These are phyloP conservation scores for bread wheat (Triticum aestivum) DNA, from an alignment of 176 grass and related monocot genomes.

Conservation along the genomic window DNA sequence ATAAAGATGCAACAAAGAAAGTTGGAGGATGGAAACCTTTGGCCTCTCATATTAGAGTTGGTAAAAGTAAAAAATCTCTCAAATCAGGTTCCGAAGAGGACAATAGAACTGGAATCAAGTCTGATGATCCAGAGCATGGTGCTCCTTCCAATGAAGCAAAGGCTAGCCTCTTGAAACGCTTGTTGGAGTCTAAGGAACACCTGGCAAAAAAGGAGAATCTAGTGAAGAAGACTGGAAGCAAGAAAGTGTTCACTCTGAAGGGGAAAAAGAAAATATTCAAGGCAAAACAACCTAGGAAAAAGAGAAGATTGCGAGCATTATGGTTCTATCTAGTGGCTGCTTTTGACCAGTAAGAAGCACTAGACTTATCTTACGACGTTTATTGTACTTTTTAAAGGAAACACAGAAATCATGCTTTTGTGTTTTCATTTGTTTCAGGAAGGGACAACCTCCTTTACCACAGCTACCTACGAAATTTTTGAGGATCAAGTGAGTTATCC, in stretches of 20 bases:
- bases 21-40: constrained; percentile 66
- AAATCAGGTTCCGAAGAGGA: constrained; percentile 31
- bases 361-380: constrained; percentile 20
- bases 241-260: constrained; percentile 20
- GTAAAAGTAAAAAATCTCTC: constrained; percentile 48
- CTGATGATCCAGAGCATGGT: constrained; percentile 36
- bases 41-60: constrained; percentile 50
- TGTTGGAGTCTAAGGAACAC: constrained; percentile 7
- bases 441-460: constrained; percentile 53
- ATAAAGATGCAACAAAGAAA: constrained; percentile 51
- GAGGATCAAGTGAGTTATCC: constrained; percentile 70
- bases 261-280: constrained; percentile 40
- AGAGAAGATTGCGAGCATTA: constrained; percentile 52
- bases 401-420: constrained; percentile 23
- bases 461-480: constrained; percentile 62
- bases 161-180: background rate
- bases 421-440: constrained; percentile 49
- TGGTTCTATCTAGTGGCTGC: constrained; percentile 72
- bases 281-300: constrained; percentile 31
- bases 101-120: constrained; percentile 24
- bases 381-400: constrained; percentile 8
- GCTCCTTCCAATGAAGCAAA: constrained; percentile 31
- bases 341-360: constrained; percentile 57
- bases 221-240: constrained; percentile 40
- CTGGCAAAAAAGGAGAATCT: constrained; percentile 15